Percentiles rank a stretch among this genome's conserved stretches.
These are phyloP conservation scores for Termitomyces bulborhizus DNA, from an alignment of 768 basidiomycete genomes.

Conservation along the genomic window DNA sequence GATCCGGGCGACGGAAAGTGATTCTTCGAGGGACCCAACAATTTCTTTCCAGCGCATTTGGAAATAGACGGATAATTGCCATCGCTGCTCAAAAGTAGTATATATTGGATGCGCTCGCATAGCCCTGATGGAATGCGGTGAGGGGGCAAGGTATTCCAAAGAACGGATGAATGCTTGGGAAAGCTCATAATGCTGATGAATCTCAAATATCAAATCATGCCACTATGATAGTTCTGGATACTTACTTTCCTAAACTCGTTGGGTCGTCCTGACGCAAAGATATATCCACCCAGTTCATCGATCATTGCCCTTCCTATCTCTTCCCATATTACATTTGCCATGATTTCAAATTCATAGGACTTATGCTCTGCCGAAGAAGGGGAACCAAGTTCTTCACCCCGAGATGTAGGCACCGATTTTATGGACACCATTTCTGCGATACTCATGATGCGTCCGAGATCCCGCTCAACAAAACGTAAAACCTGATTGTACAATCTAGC, in stretches of 20 bases:
- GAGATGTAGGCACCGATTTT: conserved; percentile 31
- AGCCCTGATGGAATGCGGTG: conserved; percentile 55
- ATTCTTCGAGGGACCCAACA: conserved; percentile 67
- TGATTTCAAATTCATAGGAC: conserved; percentile 60
- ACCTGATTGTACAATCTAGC: conserved; percentile 77
- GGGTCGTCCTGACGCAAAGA: conserved; percentile 92
- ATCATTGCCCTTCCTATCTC: conserved; percentile 77
- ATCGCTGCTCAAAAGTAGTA: conserved; percentile 69
- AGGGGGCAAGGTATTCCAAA: conserved; percentile 79
- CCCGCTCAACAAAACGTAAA: conserved; percentile 73
- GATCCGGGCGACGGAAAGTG: conserved; percentile 38
- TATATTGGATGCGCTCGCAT: conserved; percentile 75
- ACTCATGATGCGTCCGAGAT: conserved; percentile 70
- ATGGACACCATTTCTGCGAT: conserved; percentile 62
- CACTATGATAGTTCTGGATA: not conserved
- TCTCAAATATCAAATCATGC: not conserved
- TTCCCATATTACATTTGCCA: conserved; percentile 86
- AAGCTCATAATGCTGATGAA: conserved; percentile 72
- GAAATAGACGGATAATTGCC: conserved; percentile 97
- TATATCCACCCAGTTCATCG: conserved; percentile 72
- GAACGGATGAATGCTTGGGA: conserved; percentile 78
- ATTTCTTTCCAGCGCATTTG: conserved; percentile 98
- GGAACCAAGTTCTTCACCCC: conserved; percentile 10
- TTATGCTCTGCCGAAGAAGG: not conserved
- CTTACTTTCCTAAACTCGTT: conserved; percentile 83